Evolutionary conservation across 2,329 filamentous ascomycete genomes (phyloP).

Genomic region (Colletotrichum karsti): DNA sequence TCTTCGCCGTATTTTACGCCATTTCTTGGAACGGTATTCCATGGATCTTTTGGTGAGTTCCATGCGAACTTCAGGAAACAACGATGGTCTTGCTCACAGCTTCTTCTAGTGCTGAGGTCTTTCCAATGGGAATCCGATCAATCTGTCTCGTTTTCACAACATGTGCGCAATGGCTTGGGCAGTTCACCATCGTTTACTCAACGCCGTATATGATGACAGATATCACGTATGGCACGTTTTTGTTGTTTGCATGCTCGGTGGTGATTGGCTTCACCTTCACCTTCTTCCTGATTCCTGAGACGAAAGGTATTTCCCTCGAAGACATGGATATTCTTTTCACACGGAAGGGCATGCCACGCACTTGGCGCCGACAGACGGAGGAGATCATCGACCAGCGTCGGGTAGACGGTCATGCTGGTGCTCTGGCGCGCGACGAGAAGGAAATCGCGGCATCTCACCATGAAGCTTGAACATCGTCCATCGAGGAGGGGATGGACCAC

Average conservation of each 20-base stretch:
- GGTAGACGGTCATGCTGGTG: conserved; percentile 22
- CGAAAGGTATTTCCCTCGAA: conserved; percentile 35
- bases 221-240: conserved; percentile 50
- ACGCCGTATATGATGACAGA: conserved; percentile 37
- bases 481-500: too few species aligned
- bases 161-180: conserved; percentile 36
- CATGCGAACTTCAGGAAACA: conserved; percentile 49
- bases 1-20: conserved; percentile 34
- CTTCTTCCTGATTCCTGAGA: conserved; percentile 34
- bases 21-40: conserved; percentile 38
- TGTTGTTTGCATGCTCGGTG: conserved; percentile 52
- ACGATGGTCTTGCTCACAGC: background rate
- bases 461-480: background rate
- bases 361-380: background rate
- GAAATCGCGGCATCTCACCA: background rate
- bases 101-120: conserved; percentile 11
- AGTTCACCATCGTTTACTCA: conserved; percentile 37
- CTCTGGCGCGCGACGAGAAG: background rate
- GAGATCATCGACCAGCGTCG: conserved; percentile 32
- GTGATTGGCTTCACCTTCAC: conserved; percentile 43
- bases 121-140: conserved; percentile 34
- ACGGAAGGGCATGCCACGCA: background rate
- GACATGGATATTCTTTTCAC: conserved; percentile 37
- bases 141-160: conserved; percentile 34
- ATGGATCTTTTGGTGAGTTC: conserved; percentile 30